phyloP scores from a whole-genome alignment of 768 basidiomycete species.

The Pleurotus ostreatus region DNA sequence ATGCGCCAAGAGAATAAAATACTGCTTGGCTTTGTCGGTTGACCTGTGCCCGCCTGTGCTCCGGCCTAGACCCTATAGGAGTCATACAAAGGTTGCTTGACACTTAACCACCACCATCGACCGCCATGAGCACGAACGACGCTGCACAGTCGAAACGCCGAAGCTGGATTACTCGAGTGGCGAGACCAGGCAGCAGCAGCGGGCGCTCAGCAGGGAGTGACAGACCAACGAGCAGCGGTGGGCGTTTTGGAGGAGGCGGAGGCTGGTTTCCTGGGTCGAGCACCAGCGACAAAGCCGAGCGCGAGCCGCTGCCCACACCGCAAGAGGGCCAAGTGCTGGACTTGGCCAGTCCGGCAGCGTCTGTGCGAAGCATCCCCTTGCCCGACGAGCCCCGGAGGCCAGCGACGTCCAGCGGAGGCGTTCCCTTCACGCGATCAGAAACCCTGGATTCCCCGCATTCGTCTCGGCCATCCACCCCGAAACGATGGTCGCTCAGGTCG shows the following conservation, averaged over 20 bases:
- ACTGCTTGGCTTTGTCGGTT: conserved; percentile 4
- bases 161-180: conserved; percentile 31
- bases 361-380: conserved; percentile 11
- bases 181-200: conserved; percentile 27
- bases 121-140: conserved; percentile 19
- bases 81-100: conserved; percentile 5
- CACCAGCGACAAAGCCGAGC: conserved; percentile 13
- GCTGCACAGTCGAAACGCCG: conserved; percentile 22
- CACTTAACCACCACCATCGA: neutral
- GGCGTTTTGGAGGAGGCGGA: conserved; percentile 7
- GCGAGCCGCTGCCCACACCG: conserved; percentile 18
- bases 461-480: conserved; percentile 27
- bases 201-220: conserved; percentile 17
- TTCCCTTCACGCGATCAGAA: conserved; percentile 2
- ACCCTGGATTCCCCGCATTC: conserved; percentile 22
- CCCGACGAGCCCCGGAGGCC: conserved; percentile 10
- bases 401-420: conserved; percentile 6
- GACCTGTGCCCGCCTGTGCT: conserved; percentile 4
- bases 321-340: conserved; percentile 24
- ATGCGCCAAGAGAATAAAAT: neutral
- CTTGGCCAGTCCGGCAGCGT: conserved; percentile 10
- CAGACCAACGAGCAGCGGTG: conserved; percentile 11
- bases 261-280: conserved; percentile 12
- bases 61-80: conserved; percentile 7
- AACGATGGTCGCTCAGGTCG: conserved; percentile 27